Evolutionary conservation across 2,329 filamentous ascomycete species (phyloP).

Genomic region (Aspergillus neoniger): DNA sequence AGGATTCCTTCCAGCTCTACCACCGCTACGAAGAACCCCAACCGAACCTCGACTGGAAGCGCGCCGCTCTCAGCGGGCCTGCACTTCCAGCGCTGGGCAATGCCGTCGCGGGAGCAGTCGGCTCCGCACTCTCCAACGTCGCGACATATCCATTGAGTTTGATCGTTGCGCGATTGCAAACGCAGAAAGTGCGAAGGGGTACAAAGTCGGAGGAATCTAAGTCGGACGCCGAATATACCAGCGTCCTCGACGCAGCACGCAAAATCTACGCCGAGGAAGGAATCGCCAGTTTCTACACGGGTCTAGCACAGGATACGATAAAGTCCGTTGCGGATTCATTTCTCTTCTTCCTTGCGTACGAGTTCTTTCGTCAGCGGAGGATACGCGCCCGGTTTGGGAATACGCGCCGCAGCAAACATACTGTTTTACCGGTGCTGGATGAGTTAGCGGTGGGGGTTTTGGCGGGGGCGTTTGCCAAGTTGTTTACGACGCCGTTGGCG

Average conservation of each 20-base stretch:
- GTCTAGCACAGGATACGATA: conserved; percentile 63
- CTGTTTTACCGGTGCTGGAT: conserved; percentile 62
- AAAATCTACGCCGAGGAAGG: conserved; percentile 73
- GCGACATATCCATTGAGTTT: conserved; percentile 79
- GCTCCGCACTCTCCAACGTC: conserved; percentile 76
- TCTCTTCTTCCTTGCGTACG: conserved; percentile 84
- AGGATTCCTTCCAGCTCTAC: conserved; percentile 50
- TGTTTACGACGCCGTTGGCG: conserved; percentile 76
- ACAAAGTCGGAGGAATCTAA: conserved; percentile 13
- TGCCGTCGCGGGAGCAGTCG: conserved; percentile 75
- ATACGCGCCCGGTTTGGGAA: conserved; percentile 41
- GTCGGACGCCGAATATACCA: conserved; percentile 57
- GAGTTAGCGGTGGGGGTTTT: conserved; percentile 71
- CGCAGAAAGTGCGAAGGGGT: conserved; percentile 61
- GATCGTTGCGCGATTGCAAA: conserved; percentile 78
- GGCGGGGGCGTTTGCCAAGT: conserved; percentile 72
- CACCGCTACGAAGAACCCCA: conserved; percentile 41
- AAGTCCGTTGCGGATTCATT: conserved; percentile 76
- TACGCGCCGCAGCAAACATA: conserved; percentile 28
- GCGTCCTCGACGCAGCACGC: conserved; percentile 67
- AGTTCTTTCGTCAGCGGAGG: conserved; percentile 51
- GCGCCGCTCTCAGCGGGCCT: conserved; percentile 37
- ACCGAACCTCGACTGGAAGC: conserved; percentile 34
- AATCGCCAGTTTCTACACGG: conserved; percentile 72
- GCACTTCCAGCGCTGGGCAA: conserved; percentile 75